Percentiles rank a stretch among this genome's conserved stretches.
Evolutionary conservation across 2,329 filamentous ascomycete species (phyloP).

Genomic region (Trichoderma simmonsii): DNA sequence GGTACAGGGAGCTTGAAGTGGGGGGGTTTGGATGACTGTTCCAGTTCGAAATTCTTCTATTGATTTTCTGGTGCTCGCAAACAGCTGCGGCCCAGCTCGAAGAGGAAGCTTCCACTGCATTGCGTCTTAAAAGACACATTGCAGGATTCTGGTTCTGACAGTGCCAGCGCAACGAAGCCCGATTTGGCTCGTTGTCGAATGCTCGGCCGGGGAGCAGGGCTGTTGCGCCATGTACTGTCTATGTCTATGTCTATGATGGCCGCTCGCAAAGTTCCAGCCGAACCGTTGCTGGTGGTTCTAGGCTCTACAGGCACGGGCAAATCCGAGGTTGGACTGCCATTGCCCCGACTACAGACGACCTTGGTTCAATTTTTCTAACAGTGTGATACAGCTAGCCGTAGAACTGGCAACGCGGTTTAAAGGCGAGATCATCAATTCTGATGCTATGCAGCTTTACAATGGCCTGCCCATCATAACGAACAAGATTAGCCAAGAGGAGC

Average conservation of each 20-base stretch:
- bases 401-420: constrained; percentile 79
- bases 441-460: constrained; percentile 96
- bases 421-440: constrained; percentile 94
- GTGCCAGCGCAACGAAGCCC: neutral
- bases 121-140: neutral
- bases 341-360: neutral
- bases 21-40: constrained; percentile 9
- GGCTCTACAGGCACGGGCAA: constrained; percentile 93
- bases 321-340: constrained; percentile 64
- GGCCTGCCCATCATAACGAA: constrained; percentile 95
- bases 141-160: neutral
- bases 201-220: constrained; percentile 24
- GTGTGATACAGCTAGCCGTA: constrained; percentile 71
- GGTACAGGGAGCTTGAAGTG: neutral
- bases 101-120: neutral
- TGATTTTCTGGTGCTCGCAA: neutral
- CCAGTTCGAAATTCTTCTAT: constrained; percentile 1
- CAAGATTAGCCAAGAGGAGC: constrained; percentile 74
- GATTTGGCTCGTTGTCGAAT: constrained; percentile 25
- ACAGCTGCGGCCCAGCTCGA: neutral
- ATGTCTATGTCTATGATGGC: constrained; percentile 35
- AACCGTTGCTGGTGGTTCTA: constrained; percentile 75
- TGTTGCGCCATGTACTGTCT: constrained; percentile 34
- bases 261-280: constrained; percentile 36
- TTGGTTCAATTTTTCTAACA: neutral